Conservation (phyloP, 2,329 filamentous ascomycete species). For the Periglandula ipomoeae region DNA sequence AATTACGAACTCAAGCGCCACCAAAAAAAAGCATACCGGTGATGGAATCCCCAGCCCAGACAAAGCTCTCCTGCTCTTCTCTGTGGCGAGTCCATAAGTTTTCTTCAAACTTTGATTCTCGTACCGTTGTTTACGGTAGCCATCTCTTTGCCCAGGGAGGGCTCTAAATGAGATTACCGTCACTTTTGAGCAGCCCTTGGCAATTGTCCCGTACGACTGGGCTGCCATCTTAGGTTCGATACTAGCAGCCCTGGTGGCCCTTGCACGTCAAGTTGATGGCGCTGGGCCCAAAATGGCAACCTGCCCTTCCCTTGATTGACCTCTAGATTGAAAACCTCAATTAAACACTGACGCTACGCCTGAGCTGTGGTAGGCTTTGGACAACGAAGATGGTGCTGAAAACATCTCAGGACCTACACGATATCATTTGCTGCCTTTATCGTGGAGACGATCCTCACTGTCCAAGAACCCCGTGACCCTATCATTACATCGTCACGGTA, state of each 20-base stretch:
- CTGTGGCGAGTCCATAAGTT: neutral
- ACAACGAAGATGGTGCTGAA: neutral
- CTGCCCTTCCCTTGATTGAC: neutral
- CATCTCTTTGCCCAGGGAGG: neutral
- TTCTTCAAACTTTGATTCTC: neutral
- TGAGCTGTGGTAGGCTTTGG: neutral
- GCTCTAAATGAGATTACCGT: neutral
- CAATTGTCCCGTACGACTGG: neutral
- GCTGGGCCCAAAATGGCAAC: neutral
- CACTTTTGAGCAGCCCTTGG: neutral
- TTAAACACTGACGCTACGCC: conserved; percentile 4
- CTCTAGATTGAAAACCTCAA: conserved; percentile 2
- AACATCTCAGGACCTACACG: neutral
- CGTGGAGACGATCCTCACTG: neutral
- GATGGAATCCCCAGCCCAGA: too few species aligned
- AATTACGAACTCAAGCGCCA: too few species aligned
- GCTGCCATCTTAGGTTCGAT: too few species aligned
- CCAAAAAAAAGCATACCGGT: too few species aligned
- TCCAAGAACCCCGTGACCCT: neutral
- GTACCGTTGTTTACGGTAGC: neutral
- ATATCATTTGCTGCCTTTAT: neutral
- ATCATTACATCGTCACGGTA: neutral
- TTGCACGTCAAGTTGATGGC: neutral
- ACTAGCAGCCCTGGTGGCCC: neutral
- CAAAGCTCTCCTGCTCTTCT: too few species aligned